phyloP scores from a whole-genome alignment of 228 moss, liverwort and hornwort species.

The Sphagnum magellanicum region DNA sequence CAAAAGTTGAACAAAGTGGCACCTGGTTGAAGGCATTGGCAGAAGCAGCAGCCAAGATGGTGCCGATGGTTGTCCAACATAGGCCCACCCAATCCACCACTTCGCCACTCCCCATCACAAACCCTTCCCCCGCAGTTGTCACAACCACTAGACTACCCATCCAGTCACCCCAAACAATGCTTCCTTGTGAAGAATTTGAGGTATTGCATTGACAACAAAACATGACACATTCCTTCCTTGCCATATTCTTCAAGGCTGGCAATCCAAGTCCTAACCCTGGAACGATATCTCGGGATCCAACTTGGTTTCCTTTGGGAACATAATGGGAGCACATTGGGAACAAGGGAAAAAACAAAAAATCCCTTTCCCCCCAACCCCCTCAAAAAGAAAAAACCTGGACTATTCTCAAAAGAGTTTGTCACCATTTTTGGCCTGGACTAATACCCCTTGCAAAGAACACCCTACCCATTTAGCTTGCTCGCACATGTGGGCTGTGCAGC shows the following conservation, averaged over 20 bases:
- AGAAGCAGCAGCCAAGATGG: constrained; percentile 81
- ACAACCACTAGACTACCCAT: constrained; percentile 60
- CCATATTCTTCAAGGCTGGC: background rate
- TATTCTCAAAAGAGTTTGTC: too few species aligned
- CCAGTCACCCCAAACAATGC: background rate
- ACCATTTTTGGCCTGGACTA: too few species aligned
- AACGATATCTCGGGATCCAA: background rate
- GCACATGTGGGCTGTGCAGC: too few species aligned
- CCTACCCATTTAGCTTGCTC: too few species aligned
- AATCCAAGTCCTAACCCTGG: background rate
- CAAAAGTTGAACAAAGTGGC: background rate
- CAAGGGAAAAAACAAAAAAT: too few species aligned
- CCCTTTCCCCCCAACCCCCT: too few species aligned
- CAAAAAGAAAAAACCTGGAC: too few species aligned
- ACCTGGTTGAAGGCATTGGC: constrained; percentile 88
- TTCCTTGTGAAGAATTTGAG: too few species aligned
- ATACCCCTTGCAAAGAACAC: too few species aligned
- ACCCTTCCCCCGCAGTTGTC: constrained; percentile 75
- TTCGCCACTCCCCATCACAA: constrained; percentile 84
- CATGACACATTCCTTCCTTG: background rate
- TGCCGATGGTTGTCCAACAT: constrained; percentile 69
- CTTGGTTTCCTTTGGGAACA: too few species aligned
- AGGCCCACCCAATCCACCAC: constrained; percentile 77
- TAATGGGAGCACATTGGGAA: too few species aligned
- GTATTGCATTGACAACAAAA: background rate